A percentile compares a stretch with the other conserved stretches of the same genome.
Conservation (phyloP, 1,284 basidiomycete genomes). For the Ustilago loliicola region DNA sequence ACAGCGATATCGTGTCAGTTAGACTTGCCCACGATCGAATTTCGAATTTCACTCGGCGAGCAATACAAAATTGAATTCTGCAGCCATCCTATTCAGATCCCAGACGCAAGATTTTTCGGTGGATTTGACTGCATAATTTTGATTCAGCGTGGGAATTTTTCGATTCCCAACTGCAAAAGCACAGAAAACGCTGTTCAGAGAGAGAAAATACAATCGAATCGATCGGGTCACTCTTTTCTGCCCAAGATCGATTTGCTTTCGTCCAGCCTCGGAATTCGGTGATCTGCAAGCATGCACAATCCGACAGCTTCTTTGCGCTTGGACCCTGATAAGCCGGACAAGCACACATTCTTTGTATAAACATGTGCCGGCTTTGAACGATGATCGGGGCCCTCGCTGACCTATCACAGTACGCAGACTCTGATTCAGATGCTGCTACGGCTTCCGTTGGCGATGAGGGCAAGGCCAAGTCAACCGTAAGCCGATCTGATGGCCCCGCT, state of each 20-base stretch:
- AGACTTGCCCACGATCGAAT: not conserved
- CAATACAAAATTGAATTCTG: conserved; percentile 19
- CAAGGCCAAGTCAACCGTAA: not conserved
- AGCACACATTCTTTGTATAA: not conserved
- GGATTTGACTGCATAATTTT: not conserved
- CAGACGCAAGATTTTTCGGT: not conserved
- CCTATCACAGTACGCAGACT: conserved; percentile 32
- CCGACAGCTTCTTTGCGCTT: conserved; percentile 8
- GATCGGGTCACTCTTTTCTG: conserved; percentile 15
- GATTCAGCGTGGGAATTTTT: conserved; percentile 38
- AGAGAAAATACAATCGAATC: not conserved
- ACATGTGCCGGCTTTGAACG: not conserved
- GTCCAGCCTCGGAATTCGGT: conserved; percentile 10
- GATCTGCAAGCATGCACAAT: conserved; percentile 2
- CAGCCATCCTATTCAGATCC: not conserved
- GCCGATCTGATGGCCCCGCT: not conserved
- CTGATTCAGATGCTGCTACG: conserved; percentile 11
- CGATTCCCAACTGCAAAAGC: not conserved
- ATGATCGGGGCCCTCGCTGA: conserved; percentile 32
- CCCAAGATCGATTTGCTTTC: not conserved
- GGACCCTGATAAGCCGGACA: conserved; percentile 12
- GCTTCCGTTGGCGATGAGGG: not conserved
- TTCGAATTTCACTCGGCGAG: not conserved
- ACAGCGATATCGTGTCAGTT: not conserved
- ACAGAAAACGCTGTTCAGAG: not conserved